These are phyloP conservation scores for Gamarada debralockiae DNA, from an alignment of 495 filamentous ascomycete species.

Conservation along the genomic window DNA sequence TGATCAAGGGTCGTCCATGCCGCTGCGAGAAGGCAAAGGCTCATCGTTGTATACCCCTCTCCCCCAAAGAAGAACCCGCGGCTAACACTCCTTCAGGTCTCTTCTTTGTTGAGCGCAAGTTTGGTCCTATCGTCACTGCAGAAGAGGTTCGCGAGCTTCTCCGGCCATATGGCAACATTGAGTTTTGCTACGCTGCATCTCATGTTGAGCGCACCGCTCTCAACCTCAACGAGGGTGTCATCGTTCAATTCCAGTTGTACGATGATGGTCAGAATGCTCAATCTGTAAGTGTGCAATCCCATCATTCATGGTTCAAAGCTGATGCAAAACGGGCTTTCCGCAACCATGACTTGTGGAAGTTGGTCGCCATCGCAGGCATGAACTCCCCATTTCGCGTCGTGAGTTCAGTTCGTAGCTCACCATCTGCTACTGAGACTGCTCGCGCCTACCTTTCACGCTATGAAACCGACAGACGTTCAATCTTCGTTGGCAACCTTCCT, in stretches of 20 bases:
- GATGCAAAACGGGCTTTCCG: slow-evolving; percentile 11
- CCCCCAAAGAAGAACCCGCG: neutral
- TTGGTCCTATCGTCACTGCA: slow-evolving; percentile 34
- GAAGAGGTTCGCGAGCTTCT: slow-evolving; percentile 41
- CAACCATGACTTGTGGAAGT: slow-evolving; percentile 20
- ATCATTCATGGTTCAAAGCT: neutral
- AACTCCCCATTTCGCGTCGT: slow-evolving; percentile 22
- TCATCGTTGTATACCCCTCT: slow-evolving; percentile 42
- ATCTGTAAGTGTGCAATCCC: slow-evolving; percentile 28
- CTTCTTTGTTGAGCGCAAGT: slow-evolving; percentile 43
- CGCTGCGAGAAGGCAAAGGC: slow-evolving; percentile 56
- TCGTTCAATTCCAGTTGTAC: slow-evolving; percentile 47
- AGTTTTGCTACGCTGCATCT: slow-evolving; percentile 16
- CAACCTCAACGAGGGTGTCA: slow-evolving; percentile 36
- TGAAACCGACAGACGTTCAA: slow-evolving; percentile 42
- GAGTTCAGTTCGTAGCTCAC: slow-evolving; percentile 9
- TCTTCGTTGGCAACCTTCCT: slow-evolving; percentile 50
- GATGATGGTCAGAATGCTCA: slow-evolving; percentile 36
- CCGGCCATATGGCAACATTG: slow-evolving; percentile 31
- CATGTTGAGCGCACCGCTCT: slow-evolving; percentile 23
- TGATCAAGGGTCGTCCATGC: slow-evolving; percentile 53
- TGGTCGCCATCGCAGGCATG: slow-evolving; percentile 13
- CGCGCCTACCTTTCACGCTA: slow-evolving; percentile 36
- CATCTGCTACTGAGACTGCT: slow-evolving; percentile 8
- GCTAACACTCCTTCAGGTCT: slow-evolving; percentile 35